These are phyloP conservation scores for Acacia acuminata DNA, from an alignment of 306 rosid genomes.

Conservation along the genomic window DNA sequence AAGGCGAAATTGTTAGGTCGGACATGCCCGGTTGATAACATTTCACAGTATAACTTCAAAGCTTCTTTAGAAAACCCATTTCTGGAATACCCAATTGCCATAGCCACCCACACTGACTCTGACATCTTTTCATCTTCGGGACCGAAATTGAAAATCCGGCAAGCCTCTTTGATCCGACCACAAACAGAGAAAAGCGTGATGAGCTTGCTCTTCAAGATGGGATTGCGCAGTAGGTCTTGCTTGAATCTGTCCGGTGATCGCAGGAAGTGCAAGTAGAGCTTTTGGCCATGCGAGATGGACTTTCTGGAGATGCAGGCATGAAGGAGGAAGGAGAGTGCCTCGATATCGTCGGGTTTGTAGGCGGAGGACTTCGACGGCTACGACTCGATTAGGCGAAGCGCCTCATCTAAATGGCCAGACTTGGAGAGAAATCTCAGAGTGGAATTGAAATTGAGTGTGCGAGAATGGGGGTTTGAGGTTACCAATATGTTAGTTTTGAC, in stretches of 20 bases:
- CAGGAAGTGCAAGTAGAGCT: conserved; percentile 46
- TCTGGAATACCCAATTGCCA: conserved; percentile 58
- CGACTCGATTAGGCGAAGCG: conserved; percentile 53
- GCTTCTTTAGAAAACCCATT: conserved; percentile 49
- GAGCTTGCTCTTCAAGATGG: conserved; percentile 57
- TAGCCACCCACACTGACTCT: conserved; percentile 57
- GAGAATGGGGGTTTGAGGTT: conserved; percentile 27
- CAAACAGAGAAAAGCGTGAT: conserved; percentile 65
- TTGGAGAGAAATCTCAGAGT: conserved; percentile 51
- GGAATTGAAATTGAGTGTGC: conserved; percentile 20
- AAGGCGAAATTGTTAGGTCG: conserved; percentile 55
- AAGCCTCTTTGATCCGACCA: conserved; percentile 51
- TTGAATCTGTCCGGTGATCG: conserved; percentile 16
- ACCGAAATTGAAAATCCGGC: conserved; percentile 37
- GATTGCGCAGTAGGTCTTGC: conserved; percentile 37
- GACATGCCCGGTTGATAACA: conserved; percentile 38
- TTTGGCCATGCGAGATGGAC: conserved; percentile 56
- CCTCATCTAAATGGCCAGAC: conserved; percentile 53
- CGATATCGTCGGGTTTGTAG: conserved; percentile 32
- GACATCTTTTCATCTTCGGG: conserved; percentile 19
- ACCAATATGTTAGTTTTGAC: conserved; percentile 38
- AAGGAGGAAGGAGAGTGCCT: conserved; percentile 43
- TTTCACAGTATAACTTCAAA: conserved; percentile 46
- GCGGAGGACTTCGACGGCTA: conserved; percentile 34
- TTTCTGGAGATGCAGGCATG: conserved; percentile 54